Conservation (phyloP, 2,329 filamentous ascomycete genomes). For the Mollisia scopiformis region DNA sequence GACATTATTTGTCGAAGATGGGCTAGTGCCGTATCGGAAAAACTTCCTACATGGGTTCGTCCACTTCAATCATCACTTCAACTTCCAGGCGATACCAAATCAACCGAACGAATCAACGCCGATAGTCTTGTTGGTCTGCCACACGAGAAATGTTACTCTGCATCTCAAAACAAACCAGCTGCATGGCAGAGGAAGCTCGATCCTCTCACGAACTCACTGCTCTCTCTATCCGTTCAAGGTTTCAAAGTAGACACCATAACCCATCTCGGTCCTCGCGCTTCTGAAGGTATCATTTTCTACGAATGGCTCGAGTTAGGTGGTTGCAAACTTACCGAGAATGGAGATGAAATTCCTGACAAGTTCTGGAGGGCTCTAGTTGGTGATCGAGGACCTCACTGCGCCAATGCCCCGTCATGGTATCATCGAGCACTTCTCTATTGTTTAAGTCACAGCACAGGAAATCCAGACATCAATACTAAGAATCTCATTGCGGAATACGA, state of each 20-base stretch:
- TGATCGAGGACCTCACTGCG: conserved; percentile 14
- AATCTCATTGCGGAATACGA: conserved; percentile 2
- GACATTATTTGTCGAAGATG: conserved; percentile 21
- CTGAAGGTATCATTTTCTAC: conserved; percentile 17
- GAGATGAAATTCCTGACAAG: conserved; percentile 8
- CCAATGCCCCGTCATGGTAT: conserved; percentile 12
- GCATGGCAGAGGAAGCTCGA: not conserved
- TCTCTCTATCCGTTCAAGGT: conserved; percentile 4
- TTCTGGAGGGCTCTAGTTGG: conserved; percentile 23
- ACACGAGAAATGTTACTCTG: conserved; percentile 11
- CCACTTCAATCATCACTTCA: conserved; percentile 11
- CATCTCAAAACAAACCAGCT: conserved; percentile 3
- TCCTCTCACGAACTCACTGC: not conserved
- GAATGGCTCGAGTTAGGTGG: conserved; percentile 16
- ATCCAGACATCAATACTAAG: conserved; percentile 17
- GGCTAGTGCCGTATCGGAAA: conserved; percentile 8
- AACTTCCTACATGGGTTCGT: conserved; percentile 13
- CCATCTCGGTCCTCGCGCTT: conserved; percentile 8
- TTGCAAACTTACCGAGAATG: not conserved
- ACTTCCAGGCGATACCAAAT: conserved; percentile 4
- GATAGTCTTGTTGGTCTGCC: conserved; percentile 17
- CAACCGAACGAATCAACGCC: conserved; percentile 12
- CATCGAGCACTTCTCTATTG: conserved; percentile 11
- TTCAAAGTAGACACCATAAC: conserved; percentile 12
- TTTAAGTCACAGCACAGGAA: conserved; percentile 3